Conservation (phyloP, 2,329 filamentous ascomycete species). For the Rhinocladiella similis region DNA sequence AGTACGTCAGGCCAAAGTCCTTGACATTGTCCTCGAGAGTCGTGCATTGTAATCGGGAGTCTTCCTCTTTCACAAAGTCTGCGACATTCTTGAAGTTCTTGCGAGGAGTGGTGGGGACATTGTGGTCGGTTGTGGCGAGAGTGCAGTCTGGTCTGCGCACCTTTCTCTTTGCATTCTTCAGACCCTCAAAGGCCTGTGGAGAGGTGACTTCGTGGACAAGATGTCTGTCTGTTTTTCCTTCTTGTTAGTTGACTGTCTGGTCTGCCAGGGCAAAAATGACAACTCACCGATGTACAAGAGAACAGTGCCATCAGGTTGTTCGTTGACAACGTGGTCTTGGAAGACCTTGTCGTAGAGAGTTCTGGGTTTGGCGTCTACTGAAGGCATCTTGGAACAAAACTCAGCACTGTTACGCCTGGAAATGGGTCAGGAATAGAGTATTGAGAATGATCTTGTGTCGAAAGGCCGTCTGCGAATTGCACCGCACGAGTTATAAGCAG, state of each 20-base stretch:
- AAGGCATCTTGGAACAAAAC: constrained; percentile 65
- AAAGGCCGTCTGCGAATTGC: neutral
- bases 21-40: constrained; percentile 97
- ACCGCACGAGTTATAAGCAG: constrained; percentile 3
- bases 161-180: constrained; percentile 82
- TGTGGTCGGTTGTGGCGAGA: constrained; percentile 96
- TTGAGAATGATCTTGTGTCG: neutral
- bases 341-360: constrained; percentile 99
- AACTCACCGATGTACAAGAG: constrained; percentile 85
- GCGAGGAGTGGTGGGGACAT: constrained; percentile 86
- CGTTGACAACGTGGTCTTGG: constrained; percentile 88
- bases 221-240: constrained; percentile 70
- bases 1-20: constrained; percentile 94
- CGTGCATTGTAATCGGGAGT: constrained; percentile 89
- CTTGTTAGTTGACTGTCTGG: constrained; percentile 28
- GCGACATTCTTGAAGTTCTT: constrained; percentile 93
- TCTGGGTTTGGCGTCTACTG: constrained; percentile 68
- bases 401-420: neutral
- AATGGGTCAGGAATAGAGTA: neutral
- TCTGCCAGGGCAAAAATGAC: constrained; percentile 3
- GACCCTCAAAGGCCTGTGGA: constrained; percentile 97
- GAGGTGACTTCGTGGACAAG: constrained; percentile 98
- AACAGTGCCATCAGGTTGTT: constrained; percentile 90
- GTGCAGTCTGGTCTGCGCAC: constrained; percentile 96
- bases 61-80: constrained; percentile 91